phyloP scores from a whole-genome alignment of 106 monocot genomes.

The Allium sativum region DNA sequence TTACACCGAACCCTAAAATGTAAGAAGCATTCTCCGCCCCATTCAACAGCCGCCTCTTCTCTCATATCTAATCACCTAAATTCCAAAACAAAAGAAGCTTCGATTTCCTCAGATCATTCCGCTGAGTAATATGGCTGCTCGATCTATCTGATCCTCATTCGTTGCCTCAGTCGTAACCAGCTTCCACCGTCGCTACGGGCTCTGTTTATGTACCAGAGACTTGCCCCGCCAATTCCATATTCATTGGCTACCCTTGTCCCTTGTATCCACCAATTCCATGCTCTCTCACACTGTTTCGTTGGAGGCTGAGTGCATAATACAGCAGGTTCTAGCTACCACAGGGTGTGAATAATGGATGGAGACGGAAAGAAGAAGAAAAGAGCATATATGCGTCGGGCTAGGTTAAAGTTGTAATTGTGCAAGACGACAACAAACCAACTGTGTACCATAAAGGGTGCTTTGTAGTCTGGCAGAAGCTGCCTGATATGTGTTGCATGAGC shows the following conservation, averaged over 20 bases:
- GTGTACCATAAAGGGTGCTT: slow-evolving; percentile 43
- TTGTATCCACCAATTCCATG: slow-evolving; percentile 27
- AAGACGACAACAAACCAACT: neutral
- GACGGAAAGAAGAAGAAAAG: slow-evolving; percentile 20
- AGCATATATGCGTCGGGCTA: slow-evolving; percentile 59
- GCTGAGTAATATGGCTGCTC: too few relatives aligned
- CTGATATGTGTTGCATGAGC: slow-evolving; percentile 63
- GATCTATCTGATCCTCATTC: too few relatives aligned
- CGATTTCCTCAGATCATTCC: too few relatives aligned
- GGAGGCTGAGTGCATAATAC: slow-evolving; percentile 62
- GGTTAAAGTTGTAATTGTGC: slow-evolving; percentile 33
- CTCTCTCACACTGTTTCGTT: slow-evolving; percentile 20
- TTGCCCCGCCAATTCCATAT: too few relatives aligned
- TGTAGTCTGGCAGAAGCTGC: slow-evolving; percentile 75
- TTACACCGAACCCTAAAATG: too few relatives aligned
- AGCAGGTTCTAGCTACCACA: slow-evolving; percentile 64
- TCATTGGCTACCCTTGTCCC: slow-evolving; percentile 89
- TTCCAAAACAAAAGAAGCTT: too few relatives aligned
- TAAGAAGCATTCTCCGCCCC: too few relatives aligned
- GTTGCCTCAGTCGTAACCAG: too few relatives aligned
- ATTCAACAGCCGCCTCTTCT: too few relatives aligned
- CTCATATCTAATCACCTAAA: too few relatives aligned
- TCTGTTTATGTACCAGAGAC: too few relatives aligned
- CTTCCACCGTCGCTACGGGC: too few relatives aligned
- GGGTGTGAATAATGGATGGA: slow-evolving; percentile 34